Conservation (phyloP, 1,139 yeast species). For the Diutina ranongensis region DNA sequence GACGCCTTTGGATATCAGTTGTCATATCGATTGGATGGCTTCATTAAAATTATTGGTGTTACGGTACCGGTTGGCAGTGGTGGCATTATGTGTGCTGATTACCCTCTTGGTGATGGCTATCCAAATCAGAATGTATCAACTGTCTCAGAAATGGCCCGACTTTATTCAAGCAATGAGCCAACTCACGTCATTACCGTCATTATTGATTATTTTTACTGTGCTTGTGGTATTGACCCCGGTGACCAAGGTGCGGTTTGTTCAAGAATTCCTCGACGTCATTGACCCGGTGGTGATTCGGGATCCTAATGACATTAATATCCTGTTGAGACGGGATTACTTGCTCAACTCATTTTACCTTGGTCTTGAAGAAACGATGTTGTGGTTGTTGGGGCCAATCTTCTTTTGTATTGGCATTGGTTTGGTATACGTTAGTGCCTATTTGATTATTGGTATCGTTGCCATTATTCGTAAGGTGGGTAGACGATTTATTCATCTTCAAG, state of each 20-base stretch:
- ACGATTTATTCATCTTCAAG: not conserved
- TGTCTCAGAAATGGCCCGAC: conserved; percentile 35
- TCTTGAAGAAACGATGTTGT: conserved; percentile 42
- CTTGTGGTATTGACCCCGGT: not conserved
- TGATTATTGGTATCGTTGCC: conserved; percentile 7
- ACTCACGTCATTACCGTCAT: conserved; percentile 14
- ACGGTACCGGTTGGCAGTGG: conserved; percentile 51
- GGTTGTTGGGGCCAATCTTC: conserved; percentile 50
- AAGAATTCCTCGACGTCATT: conserved; percentile 21
- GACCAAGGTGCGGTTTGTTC: conserved; percentile 9
- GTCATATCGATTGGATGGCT: conserved; percentile 31
- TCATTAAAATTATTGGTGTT: conserved; percentile 44
- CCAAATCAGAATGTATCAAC: conserved; percentile 31
- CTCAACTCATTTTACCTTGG: conserved; percentile 49
- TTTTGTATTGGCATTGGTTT: conserved; percentile 30
- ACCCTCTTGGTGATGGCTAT: conserved; percentile 30
- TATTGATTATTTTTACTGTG: not conserved
- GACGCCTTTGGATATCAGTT: conserved; percentile 18
- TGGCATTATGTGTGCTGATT: conserved; percentile 44
- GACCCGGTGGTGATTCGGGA: conserved; percentile 45
- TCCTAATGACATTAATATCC: conserved; percentile 20
- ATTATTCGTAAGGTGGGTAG: too few relatives aligned
- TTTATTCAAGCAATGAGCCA: conserved; percentile 34
- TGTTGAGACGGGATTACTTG: conserved; percentile 15
- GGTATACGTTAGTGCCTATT: conserved; percentile 9